Percentiles rank a stretch among this genome's conserved stretches.
These are phyloP conservation scores for Multifurca ochricompacta DNA, from an alignment of 768 basidiomycete genomes.

Conservation along the genomic window DNA sequence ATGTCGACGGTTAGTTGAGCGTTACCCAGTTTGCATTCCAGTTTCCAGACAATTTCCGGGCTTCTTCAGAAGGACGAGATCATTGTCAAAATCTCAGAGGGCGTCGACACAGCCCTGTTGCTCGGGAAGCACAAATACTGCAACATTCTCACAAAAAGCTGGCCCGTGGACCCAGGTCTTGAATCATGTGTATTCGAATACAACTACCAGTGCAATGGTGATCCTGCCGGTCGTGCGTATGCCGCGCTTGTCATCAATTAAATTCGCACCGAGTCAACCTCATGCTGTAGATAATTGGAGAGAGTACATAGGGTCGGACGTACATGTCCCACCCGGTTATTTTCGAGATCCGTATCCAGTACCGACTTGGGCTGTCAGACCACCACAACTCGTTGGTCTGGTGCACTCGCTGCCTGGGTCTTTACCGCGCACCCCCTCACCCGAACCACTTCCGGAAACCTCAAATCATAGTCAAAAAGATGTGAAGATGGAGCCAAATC, in stretches of 20 bases:
- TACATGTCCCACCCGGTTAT: neutral
- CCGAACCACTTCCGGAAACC: neutral
- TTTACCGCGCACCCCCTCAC: constrained; percentile 8
- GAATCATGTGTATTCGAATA: constrained; percentile 13
- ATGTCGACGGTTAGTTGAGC: constrained; percentile 19
- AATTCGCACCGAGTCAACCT: neutral
- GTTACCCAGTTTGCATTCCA: neutral
- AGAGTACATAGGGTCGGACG: constrained; percentile 1
- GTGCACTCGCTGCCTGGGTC: neutral
- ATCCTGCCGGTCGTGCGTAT: constrained; percentile 17
- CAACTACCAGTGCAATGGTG: constrained; percentile 9
- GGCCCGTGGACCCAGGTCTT: neutral
- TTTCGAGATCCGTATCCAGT: constrained; percentile 14
- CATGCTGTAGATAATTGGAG: constrained; percentile 13
- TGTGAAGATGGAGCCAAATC: neutral
- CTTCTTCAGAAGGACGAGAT: constrained; percentile 12
- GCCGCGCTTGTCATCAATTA: neutral
- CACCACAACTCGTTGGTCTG: neutral
- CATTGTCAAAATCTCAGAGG: constrained; percentile 11
- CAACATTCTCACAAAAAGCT: constrained; percentile 7
- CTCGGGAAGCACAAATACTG: constrained; percentile 17
- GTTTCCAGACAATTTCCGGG: neutral
- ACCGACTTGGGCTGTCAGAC: constrained; percentile 11
- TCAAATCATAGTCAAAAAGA: neutral
- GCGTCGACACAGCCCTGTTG: neutral